Conservation (phyloP, 148 eudicot genomes). For the Rhododendron simsii region DNA sequence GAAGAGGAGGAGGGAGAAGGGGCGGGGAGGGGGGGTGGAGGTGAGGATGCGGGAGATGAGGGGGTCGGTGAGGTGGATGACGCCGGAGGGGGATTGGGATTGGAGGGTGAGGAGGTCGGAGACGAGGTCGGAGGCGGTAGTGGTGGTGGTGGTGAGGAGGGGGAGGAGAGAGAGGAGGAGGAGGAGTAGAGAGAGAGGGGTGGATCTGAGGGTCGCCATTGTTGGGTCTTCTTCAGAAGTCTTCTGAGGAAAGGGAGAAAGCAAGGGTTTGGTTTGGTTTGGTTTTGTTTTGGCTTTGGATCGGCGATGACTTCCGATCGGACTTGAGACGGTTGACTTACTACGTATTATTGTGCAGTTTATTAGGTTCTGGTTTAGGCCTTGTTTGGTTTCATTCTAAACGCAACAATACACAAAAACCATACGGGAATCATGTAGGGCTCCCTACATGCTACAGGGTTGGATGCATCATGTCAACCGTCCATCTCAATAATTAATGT, state of each 20-base stretch:
- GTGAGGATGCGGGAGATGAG: constrained; percentile 61
- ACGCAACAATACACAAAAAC: too few relatives aligned
- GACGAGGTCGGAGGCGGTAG: constrained; percentile 25
- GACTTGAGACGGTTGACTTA: too few relatives aligned
- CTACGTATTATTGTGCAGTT: too few relatives aligned
- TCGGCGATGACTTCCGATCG: not conserved
- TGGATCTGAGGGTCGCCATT: constrained; percentile 30
- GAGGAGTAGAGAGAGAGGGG: constrained; percentile 16
- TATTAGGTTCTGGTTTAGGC: too few relatives aligned
- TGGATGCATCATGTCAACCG: too few relatives aligned
- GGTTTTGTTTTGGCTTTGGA: not conserved
- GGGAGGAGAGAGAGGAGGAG: constrained; percentile 18
- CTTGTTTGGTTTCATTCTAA: too few relatives aligned
- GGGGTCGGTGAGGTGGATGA: constrained; percentile 64
- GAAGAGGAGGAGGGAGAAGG: constrained; percentile 74
- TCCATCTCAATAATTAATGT: too few relatives aligned
- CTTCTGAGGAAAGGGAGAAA: not conserved
- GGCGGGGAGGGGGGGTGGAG: constrained; percentile 43
- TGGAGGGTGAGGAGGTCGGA: constrained; percentile 59
- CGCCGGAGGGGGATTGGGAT: constrained; percentile 52
- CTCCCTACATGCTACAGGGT: too few relatives aligned
- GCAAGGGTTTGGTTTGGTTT: not conserved
- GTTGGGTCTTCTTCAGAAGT: not conserved
- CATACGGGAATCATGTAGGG: too few relatives aligned
- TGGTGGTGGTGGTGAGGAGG: constrained; percentile 3